Evolutionary conservation across 1,284 basidiomycete genomes (phyloP).

Genomic region (Leccinum fallax): DNA sequence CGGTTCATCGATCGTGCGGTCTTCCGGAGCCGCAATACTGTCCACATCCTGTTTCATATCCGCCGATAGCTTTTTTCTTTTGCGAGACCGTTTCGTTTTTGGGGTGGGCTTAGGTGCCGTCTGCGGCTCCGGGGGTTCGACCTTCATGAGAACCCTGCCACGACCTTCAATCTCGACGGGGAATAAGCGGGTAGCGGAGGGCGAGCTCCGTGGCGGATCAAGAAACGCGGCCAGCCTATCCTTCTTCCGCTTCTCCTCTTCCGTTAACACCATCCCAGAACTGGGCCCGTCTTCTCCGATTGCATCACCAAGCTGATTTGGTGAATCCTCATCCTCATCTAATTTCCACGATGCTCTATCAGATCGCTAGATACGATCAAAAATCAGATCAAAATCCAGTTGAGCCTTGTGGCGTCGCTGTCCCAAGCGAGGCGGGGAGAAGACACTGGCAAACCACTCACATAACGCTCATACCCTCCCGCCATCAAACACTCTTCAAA

Average conservation of each 20-base stretch:
- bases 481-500: conserved; percentile 80
- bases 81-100: conserved; percentile 39
- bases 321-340: conserved; percentile 22
- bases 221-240: conserved; percentile 65
- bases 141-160: conserved; percentile 65
- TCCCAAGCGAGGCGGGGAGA: neutral
- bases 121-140: conserved; percentile 39
- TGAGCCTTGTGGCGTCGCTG: conserved; percentile 5
- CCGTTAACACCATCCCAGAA: conserved; percentile 43
- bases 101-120: conserved; percentile 29
- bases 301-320: conserved; percentile 35
- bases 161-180: conserved; percentile 65
- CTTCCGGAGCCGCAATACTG: conserved; percentile 10
- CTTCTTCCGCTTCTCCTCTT: conserved; percentile 65
- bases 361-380: conserved; percentile 22
- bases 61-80: conserved; percentile 32
- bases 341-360: conserved; percentile 25
- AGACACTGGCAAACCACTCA: conserved; percentile 35
- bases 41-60: conserved; percentile 26
- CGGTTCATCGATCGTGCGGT: conserved; percentile 42
- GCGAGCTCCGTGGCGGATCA: conserved; percentile 24
- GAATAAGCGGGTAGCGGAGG: conserved; percentile 40
- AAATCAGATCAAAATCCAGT: conserved; percentile 17
- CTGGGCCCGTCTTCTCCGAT: conserved; percentile 39
- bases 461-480: conserved; percentile 73